Evolutionary conservation across 495 filamentous ascomycete genomes (phyloP).

Genomic region (Hypoxylon fragiforme): DNA sequence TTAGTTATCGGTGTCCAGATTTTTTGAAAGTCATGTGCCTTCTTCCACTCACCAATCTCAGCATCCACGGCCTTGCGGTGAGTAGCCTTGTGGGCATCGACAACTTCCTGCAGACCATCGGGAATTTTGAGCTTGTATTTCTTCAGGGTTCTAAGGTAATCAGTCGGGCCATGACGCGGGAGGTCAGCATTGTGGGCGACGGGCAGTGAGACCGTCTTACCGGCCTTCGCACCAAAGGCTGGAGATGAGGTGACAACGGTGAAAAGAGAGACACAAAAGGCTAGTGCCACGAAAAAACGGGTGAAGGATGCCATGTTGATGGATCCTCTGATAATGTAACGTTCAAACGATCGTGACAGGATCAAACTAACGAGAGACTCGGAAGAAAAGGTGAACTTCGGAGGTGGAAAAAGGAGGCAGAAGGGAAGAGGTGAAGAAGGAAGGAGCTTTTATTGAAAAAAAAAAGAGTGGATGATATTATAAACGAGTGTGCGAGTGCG

Average conservation of each 20-base stretch:
- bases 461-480: constrained; percentile 3
- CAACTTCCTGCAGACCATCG: constrained; percentile 31
- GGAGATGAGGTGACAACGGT: constrained; percentile 11
- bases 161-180: constrained; percentile 35
- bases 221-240: constrained; percentile 1
- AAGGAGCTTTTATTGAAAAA: constrained; percentile 9
- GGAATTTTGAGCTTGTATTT: constrained; percentile 36
- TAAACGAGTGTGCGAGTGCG: constrained; percentile 5
- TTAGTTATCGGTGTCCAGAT: background rate
- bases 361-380: background rate
- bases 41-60: constrained; percentile 18
- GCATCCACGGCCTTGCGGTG: constrained; percentile 12
- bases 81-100: constrained; percentile 30
- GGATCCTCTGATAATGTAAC: background rate
- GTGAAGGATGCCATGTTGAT: constrained; percentile 23
- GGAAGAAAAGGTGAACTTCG: background rate
- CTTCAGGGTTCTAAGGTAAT: constrained; percentile 37
- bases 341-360: background rate
- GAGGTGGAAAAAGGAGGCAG: background rate
- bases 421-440: background rate
- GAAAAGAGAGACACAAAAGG: constrained; percentile 23
- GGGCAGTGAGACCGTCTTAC: constrained; percentile 33
- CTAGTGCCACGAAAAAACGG: constrained; percentile 21
- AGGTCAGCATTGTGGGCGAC: constrained; percentile 26
- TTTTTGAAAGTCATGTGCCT: background rate